Evolutionary conservation across 1,284 basidiomycete genomes (phyloP), one percentile per base, ranked within the genome.

Genomic region (Phellopilus nigrolimitatus): DNA sequence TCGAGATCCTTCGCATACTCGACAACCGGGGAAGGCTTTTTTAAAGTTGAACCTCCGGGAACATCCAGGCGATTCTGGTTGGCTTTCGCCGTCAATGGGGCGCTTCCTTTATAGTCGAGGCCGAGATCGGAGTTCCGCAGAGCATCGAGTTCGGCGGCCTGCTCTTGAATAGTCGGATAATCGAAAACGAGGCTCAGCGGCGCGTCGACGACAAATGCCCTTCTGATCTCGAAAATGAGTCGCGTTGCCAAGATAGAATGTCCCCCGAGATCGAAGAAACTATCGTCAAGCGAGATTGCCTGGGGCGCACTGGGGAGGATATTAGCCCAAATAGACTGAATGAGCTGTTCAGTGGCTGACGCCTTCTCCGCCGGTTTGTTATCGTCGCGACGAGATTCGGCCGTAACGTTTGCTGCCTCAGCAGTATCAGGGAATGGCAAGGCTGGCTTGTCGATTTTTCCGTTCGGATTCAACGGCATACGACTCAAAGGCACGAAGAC

Each of bases 341-440:
- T 82, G 1, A 78, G 82, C 62, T 84, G 74, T 69, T 97, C 91
- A 0, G 92, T 95, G 0, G 88, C 72, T 1, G 77, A 83, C 24
- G 76, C 72, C 24, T 66, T 68, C 25, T 68, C 71, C 1, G 66
- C 57, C 4, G 62, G 55, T 9, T 59, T 60, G 3, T 55, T 10
- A 56, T 58, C 2, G 56, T 53, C 47, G 5, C 64, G 61, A 57
- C 61, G 70, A 53, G 57, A 70, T 60, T 68, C 64, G 6, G 63
- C 55, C 12, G 72, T 64, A 24, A 71, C 60, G 21, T 71, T 62
- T 17, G 75, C 75, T 3, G 80, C 80, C 51, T 92, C 84, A 2
- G 87, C 91, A 1, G 97, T 99, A 69, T 99, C 97, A 1, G 97
- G 97, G 87, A 99, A 99, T 12, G 97, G 97, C 45, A 99, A 80